A percentile compares a stretch with the other conserved stretches of the same genome.
phyloP scores from a whole-genome alignment of 176 grass and related monocot species.

The Cenchrus purpureus region DNA sequence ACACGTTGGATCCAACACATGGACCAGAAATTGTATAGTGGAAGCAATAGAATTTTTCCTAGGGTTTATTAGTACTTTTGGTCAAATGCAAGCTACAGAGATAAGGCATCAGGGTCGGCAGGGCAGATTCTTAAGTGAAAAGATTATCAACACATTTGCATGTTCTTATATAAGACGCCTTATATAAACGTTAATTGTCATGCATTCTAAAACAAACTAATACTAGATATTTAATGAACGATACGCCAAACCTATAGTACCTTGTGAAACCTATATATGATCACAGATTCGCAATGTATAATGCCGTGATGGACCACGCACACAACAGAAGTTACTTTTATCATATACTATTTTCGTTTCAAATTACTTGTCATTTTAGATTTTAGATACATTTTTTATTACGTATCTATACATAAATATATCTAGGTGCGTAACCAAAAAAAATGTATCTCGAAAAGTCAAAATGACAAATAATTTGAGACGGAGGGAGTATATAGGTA shows the following conservation, averaged over 20 bases:
- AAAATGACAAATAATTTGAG: too few relatives aligned
- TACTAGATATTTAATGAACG: background rate
- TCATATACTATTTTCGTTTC: too few relatives aligned
- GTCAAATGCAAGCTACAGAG: slow-evolving; percentile 36
- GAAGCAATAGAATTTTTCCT: slow-evolving; percentile 36
- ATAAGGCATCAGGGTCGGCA: background rate
- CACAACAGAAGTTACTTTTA: too few relatives aligned
- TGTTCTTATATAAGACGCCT: background rate
- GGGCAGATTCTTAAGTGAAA: background rate
- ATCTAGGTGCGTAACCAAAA: too few relatives aligned
- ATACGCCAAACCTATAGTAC: background rate
- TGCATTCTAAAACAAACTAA: background rate
- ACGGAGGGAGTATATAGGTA: too few relatives aligned
- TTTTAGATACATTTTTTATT: too few relatives aligned
- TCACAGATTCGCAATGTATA: background rate
- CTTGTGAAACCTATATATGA: background rate
- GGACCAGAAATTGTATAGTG: background rate
- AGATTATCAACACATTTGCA: background rate
- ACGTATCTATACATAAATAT: too few relatives aligned
- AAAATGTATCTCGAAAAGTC: too few relatives aligned
- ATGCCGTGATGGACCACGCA: background rate
- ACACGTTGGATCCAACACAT: slow-evolving; percentile 56
- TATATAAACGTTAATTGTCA: background rate
- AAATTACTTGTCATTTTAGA: too few relatives aligned
- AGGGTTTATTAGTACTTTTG: background rate